Evolutionary conservation across 441 rosid genomes (phyloP), one percentile per base, ranked within the genome.

Genomic region (Gossypium davidsonii): DNA sequence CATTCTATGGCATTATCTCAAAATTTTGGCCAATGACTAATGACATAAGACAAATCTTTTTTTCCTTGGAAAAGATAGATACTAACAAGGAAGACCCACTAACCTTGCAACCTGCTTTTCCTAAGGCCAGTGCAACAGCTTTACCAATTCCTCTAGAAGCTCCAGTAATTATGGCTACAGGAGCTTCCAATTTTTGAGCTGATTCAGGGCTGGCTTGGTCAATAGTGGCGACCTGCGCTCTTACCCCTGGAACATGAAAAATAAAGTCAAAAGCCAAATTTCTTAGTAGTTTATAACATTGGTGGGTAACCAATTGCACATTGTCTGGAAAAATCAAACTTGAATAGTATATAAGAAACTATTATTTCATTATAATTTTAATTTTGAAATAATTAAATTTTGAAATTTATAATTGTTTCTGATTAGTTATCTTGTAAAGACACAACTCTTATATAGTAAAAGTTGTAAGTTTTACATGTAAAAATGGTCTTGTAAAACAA

Each of bases 101-200:
- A 64, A 92, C 99, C 98, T 95, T 95, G 71, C 96, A 93, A 20
- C 98, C 96, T 1, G 91, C 87, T 87, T 90, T 95, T 15, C 98
- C 97, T 79, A 95, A 64, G 51, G 94, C 74, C 72, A 91, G 78
- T 18, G 99, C 99, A 81, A 95, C 79, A 39, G 98, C 93, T 85
- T 76, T 95, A 44, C 99, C 97, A 76, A 95, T 95, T 70, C 99
- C 99, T 82, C 98, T 87, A 31, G 99, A 95, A 46, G 98, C 99
- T 80, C 99, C 99, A 2, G 97, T 92, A 49, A 94, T 90, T 44
- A 94, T 71, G 52, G 84, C 99, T 14, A 91, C 98, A 0, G 98
- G 98, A 48, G 97, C 80, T 77, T 92, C 95, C 72, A 86, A 88
- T 69, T 83, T 84, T 60, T 67, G 77, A 55, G 77, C 81, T 53